phyloP scores from a whole-genome alignment of 2,329 filamentous ascomycete species.

The Rhinocladiella mackenziei region DNA sequence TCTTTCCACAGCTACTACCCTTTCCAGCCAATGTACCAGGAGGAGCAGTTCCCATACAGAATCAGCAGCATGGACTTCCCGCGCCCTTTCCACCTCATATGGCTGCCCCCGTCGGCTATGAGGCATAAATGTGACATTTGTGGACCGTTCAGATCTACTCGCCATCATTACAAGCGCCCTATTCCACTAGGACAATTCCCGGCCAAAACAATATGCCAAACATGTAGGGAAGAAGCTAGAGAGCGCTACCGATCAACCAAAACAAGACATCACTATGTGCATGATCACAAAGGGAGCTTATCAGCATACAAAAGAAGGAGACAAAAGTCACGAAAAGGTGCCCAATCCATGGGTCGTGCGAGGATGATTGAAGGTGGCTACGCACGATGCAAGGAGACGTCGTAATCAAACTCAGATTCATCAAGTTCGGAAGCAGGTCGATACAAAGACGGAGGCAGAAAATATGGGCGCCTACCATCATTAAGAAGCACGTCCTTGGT shows the following conservation, averaged over 20 bases:
- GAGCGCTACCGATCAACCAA: constrained; percentile 13
- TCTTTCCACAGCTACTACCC: constrained; percentile 4
- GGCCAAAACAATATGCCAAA: constrained; percentile 25
- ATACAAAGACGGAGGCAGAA: neutral
- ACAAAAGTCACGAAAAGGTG: constrained; percentile 6
- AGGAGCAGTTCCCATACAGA: constrained; percentile 2
- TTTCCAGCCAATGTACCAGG: neutral
- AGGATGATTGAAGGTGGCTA: neutral
- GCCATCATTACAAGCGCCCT: constrained; percentile 28
- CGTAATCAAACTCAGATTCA: constrained; percentile 9
- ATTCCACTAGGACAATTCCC: constrained; percentile 25
- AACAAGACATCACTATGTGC: constrained; percentile 10
- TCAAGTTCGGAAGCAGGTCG: constrained; percentile 2
- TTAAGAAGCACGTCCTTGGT: constrained; percentile 1
- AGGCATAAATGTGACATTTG: constrained; percentile 29
- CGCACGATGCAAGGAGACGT: neutral
- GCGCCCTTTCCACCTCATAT: neutral
- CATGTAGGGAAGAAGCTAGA: constrained; percentile 24
- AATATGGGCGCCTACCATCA: constrained; percentile 2
- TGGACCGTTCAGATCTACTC: constrained; percentile 27
- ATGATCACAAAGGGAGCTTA: constrained; percentile 1
- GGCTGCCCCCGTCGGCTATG: constrained; percentile 7
- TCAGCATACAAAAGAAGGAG: neutral
- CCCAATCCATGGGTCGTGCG: constrained; percentile 2
- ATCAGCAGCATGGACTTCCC: constrained; percentile 6